Evolutionary conservation across 2,329 filamentous ascomycete genomes (phyloP).

Genomic region (Knufia petricola): DNA sequence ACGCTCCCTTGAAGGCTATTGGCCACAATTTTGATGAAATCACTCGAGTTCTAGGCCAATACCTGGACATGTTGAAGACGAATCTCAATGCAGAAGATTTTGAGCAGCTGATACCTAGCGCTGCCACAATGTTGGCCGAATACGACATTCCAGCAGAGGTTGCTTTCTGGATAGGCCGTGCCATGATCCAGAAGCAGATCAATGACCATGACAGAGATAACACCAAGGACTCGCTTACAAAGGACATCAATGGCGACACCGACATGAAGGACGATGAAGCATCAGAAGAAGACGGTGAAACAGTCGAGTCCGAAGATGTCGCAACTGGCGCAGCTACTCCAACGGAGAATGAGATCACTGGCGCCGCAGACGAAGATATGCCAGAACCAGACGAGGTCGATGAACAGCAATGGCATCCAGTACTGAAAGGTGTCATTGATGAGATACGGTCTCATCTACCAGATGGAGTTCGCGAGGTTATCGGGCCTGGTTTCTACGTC

Average conservation of each 20-base stretch:
- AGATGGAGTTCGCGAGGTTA: conserved; percentile 54
- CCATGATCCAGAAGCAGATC: conserved; percentile 61
- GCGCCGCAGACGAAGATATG: conserved; percentile 26
- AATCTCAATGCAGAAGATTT: conserved; percentile 70
- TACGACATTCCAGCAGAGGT: conserved; percentile 71
- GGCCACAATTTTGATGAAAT: conserved; percentile 85
- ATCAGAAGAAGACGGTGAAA: conserved; percentile 26
- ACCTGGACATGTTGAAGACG: conserved; percentile 75
- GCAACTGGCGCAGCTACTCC: conserved; percentile 16
- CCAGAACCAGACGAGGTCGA: conserved; percentile 14
- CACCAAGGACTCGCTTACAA: conserved; percentile 23
- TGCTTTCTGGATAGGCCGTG: conserved; percentile 74
- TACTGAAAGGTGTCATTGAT: conserved; percentile 64
- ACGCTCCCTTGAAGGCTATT: conserved; percentile 78
- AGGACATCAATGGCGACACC: conserved; percentile 23
- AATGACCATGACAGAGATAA: conserved; percentile 30
- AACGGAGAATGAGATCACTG: conserved; percentile 27
- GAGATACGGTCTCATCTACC: conserved; percentile 55
- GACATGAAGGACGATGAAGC: conserved; percentile 24
- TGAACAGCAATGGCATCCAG: conserved; percentile 51
- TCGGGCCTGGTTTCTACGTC: conserved; percentile 74
- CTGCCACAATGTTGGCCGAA: conserved; percentile 62
- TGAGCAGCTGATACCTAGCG: conserved; percentile 64
- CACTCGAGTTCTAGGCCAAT: conserved; percentile 74
- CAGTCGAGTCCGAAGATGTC: conserved; percentile 29